Evolutionary conservation across 2,329 filamentous ascomycete genomes (phyloP), one percentile per base, ranked within the genome.

Genomic region (Blastomyces percursus): DNA sequence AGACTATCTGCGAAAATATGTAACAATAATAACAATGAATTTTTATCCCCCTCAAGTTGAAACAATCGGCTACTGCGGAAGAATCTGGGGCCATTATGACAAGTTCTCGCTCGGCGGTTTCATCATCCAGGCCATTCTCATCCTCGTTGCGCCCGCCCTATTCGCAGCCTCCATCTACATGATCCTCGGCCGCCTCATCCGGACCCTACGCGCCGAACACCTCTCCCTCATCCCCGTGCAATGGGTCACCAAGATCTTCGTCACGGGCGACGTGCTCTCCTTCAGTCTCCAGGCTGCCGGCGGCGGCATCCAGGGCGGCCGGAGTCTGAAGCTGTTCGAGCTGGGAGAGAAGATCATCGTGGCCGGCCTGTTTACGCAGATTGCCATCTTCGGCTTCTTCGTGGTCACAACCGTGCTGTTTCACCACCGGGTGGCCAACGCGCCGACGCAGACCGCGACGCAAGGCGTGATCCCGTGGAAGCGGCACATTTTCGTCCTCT

Each of bases 351-450:
- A 57, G n/a, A 74, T 85, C 62, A 78, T 86, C 32, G 69, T 85
- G 4, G 79, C 65, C 0, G 83, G 84, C 1, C 72, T 86, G 2
- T 71, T 82, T 52, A 68, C 84, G 21, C 84, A 86, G 67, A 76
- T 86, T 52, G 54, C 81, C 55, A 76, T 81, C 60, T 84, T 86
- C 63, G 76, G 74, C 32, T 69, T 84, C 50, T 86, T 86, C 67
- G 71, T 81, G 52, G 63, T 77, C 11, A 77, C 77, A 5, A 76
- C 81, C 0, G 64, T 75, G 1, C 60, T 79, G 0, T 84, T 84
- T 71, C 78, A 84, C 64, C 52, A 65, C 2, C 74, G 78, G 3
- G 70, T 81, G 7, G 59, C 44, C 1, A 67, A 64, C 7, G 40
- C 66, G 4, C 73, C 74, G 0, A 74, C 71, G 44, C 59, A 65